phyloP scores from a whole-genome alignment of 257 asterid genomes.

The Nicotiana tomentosiformis region DNA sequence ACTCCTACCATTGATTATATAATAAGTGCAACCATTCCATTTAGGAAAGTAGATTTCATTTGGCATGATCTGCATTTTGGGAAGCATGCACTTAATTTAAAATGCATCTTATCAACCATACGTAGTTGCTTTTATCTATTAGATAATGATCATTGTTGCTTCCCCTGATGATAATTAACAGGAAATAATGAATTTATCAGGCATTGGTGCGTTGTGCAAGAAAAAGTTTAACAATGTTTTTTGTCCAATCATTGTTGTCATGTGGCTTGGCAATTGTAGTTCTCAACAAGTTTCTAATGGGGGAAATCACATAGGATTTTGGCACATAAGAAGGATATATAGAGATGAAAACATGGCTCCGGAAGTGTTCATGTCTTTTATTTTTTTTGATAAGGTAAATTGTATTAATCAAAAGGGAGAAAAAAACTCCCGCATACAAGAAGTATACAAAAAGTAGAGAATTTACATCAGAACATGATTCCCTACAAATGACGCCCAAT shows the following conservation, averaged over 20 bases:
- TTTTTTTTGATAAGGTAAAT: not conserved
- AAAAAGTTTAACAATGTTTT: not conserved
- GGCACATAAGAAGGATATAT: too few relatives aligned
- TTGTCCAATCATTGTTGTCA: not conserved
- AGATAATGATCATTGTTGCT: not conserved
- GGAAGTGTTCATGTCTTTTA: not conserved
- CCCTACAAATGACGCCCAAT: too few relatives aligned
- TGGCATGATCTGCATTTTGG: slow-evolving; percentile 2
- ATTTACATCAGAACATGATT: too few relatives aligned
- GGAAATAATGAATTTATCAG: not conserved
- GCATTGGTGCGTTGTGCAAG: not conserved
- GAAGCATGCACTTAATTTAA: not conserved
- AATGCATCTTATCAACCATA: not conserved
- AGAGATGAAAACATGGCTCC: too few relatives aligned
- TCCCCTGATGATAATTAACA: not conserved
- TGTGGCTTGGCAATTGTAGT: not conserved
- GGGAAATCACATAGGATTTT: not conserved
- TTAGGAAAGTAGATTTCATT: slow-evolving; percentile 3
- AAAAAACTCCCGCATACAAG: too few relatives aligned
- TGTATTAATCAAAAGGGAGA: too few relatives aligned
- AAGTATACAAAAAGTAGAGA: too few relatives aligned
- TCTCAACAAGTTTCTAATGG: not conserved
- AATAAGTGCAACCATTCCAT: not conserved
- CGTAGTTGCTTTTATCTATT: not conserved
- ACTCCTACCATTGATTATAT: not conserved